Evolutionary conservation across 192 early-diverging fungal genomes (phyloP), one percentile per base, ranked within the genome.

Genomic region (Lobulomyces angularis): DNA sequence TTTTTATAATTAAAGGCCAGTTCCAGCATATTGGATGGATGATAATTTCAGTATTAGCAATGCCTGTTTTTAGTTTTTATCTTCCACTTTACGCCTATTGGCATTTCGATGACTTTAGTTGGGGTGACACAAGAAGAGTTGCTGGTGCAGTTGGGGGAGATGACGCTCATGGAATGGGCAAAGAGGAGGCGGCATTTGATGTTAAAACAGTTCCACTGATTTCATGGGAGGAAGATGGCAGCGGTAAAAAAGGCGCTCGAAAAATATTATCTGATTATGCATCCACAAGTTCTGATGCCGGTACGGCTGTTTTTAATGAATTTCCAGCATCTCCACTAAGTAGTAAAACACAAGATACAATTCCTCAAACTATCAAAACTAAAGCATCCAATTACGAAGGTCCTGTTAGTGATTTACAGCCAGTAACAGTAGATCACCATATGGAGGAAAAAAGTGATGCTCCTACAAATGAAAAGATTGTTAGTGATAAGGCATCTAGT

Each of bases 101-200:
- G 94, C 88, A 91, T 67, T 90, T 96, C 60, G 94, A 98, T 56
- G 90, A 98, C 54, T 98, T 98, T 54, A 91, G 87, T n/a, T 98
- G 94, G 94, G 94, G 91, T 42, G 92, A 90, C 56, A 97, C 93
- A 23, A 88, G 93, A 70, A 53, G 88, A 19, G 87, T 95, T 2
- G 77, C 88, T 37, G 94, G 91, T 34, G 89, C 92, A 48, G 82
- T 80, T 28, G 64, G 64, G 2, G 52, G 85, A 72, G 35, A 76
- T 69, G 58, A 78, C 67, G 51, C 43, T 70, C 39, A 76, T 75
- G 29, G 59, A 55, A 30, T 66, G 61, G 45, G 73, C 65, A 28
- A 77, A 77, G 56, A 67, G 24, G 14, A 41, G 17, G 55, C 46
- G 17, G 29, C 29, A 9, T 55, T 66, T 35, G 67, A 67, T 41